Conservation (phyloP, 176 grass and related monocot species). For the Microstegium vimineum region DNA sequence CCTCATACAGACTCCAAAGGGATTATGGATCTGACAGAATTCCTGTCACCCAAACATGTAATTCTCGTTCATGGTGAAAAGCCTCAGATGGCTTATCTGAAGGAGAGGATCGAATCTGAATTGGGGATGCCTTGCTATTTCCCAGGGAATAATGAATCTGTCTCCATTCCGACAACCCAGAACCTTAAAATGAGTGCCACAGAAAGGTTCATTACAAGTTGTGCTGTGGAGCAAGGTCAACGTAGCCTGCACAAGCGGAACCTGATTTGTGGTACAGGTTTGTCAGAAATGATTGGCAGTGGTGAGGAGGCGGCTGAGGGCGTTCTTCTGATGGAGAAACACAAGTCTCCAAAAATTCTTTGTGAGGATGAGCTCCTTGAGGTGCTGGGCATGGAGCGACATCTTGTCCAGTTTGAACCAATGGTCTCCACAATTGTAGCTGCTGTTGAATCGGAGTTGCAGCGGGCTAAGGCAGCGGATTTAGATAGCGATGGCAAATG, state of each 20-base stretch:
- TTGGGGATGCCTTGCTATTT: conserved; percentile 64
- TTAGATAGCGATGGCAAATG: background rate
- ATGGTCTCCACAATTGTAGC: conserved; percentile 30
- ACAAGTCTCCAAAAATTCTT: conserved; percentile 51
- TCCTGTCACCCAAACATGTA: conserved; percentile 79
- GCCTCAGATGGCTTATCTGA: conserved; percentile 82
- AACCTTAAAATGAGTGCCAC: conserved; percentile 60
- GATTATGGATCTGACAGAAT: conserved; percentile 33
- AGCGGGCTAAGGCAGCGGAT: background rate
- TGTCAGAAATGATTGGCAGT: background rate
- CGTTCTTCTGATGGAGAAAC: conserved; percentile 75
- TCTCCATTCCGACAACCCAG: conserved; percentile 48
- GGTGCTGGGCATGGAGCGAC: conserved; percentile 41
- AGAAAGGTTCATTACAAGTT: conserved; percentile 59
- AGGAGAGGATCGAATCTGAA: conserved; percentile 73
- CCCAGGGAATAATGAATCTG: conserved; percentile 75
- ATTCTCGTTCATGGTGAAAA: conserved; percentile 95
- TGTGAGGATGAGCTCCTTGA: conserved; percentile 60
- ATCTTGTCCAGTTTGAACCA: conserved; percentile 48
- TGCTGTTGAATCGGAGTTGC: background rate
- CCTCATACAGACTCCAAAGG: background rate
- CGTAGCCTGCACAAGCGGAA: conserved; percentile 2
- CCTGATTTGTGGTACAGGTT: background rate
- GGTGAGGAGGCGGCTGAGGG: conserved; percentile 24
- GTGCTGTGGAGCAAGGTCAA: conserved; percentile 18